Base-by-base conservation (phyloP, 441 rosid species). In the Croton setiger region DNA sequence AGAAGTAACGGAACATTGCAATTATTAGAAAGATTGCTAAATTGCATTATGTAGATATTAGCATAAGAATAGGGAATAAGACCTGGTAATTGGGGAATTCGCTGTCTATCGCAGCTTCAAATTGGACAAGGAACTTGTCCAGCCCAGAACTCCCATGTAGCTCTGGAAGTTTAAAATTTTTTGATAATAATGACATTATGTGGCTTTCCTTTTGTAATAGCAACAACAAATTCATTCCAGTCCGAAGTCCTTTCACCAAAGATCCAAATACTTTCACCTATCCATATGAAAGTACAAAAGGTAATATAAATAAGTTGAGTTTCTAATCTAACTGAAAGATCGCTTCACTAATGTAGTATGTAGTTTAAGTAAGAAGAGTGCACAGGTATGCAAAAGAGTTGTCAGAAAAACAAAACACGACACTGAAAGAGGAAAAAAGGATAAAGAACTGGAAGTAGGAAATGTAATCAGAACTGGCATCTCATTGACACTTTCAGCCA, bases 51-150 rank as follows among this genome's bases (percentile, higher is more conserved):
- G 17, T 48, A 13, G 21, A 13, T 7, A 66, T 39, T 41, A 66
- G 12, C 53, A 54, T 27, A 4, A 39, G 43, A 39, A 76, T 72
- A 82, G 63, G 47, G 64, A 63, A 71, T 71, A 73, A 73, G 63
- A 90, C 98, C 98, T 91, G 96, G 71, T 89, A 89, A 80, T 85
- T 81, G 14, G 97, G 94, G 79, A 93, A 93, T 82, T 89, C 98
- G 45, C 94, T 91, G 35, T 84, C 97, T 54, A 91, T 69, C 47
- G 98, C 98, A 63, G 96, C 98, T 85, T 93, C 97, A 43, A 93
- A 86, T 73, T 91, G 96, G 75, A 81, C 43, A 27, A 91, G 94
- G 73, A 81, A 84, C 78, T 80, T 74, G 69, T 11, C 96, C 52
- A 92, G 81, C 72, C 96, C 96, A 56, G 60, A 43, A 67, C 79